phyloP scores from a whole-genome alignment of 495 filamentous ascomycete genomes.

The Aspergillus bridgeri region DNA sequence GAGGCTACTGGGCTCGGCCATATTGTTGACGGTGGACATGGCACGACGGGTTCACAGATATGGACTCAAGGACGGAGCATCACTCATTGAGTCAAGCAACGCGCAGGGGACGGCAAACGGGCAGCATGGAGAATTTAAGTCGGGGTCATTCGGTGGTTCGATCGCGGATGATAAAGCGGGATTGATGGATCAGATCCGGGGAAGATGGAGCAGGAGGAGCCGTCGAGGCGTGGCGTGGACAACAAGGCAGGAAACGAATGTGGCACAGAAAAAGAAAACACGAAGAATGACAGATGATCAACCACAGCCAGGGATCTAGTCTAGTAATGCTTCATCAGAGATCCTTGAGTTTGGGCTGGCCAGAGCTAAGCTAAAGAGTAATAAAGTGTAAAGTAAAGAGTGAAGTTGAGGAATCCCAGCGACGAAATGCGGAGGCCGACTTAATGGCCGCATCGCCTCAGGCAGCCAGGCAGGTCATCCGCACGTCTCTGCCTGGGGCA shows the following conservation, averaged over 20 bases:
- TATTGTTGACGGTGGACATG: conserved; percentile 9
- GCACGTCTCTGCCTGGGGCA: no score
- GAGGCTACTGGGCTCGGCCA: conserved; percentile 19
- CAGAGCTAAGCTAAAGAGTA: no score
- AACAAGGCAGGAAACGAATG: conserved; percentile 15
- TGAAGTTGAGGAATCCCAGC: no score
- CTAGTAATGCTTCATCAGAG: no score
- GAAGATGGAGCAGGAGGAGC: conserved; percentile 9
- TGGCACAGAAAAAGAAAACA: neutral
- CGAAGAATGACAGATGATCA: neutral
- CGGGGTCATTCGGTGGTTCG: neutral
- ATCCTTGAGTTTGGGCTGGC: no score
- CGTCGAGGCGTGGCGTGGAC: conserved; percentile 7
- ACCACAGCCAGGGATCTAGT: neutral
- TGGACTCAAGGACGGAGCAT: neutral
- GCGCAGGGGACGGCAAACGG: neutral
- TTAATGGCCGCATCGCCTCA: neutral
- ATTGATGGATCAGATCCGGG: conserved; percentile 12
- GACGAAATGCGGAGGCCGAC: no score
- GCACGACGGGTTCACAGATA: conserved; percentile 2
- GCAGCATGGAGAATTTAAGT: conserved; percentile 1
- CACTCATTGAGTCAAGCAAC: neutral
- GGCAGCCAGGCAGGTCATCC: neutral
- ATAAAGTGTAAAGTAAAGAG: no score
- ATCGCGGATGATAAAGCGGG: conserved; percentile 3